These are phyloP conservation scores for Calonectria hawksworthii DNA, from an alignment of 2,329 filamentous ascomycete genomes.

Conservation along the genomic window DNA sequence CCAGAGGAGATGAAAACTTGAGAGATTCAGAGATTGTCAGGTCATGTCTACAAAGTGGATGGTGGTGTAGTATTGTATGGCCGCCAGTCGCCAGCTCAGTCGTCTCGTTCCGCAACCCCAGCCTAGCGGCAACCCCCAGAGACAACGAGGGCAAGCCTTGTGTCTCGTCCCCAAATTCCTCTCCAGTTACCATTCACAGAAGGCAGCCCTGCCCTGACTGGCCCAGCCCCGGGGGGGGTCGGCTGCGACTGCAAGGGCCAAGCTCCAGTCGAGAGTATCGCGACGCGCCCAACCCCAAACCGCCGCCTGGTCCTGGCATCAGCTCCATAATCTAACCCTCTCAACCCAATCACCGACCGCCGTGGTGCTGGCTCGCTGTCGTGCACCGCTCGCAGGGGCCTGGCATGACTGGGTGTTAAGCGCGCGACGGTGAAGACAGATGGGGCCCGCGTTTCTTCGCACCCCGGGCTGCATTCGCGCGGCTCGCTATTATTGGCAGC, in stretches of 20 bases:
- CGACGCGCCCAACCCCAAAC: constrained; percentile 41
- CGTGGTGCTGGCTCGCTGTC: background rate
- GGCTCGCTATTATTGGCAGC: constrained; percentile 39
- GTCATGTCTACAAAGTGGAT: constrained; percentile 26
- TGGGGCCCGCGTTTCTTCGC: constrained; percentile 33
- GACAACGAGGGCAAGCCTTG: background rate
- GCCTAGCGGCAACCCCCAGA: background rate
- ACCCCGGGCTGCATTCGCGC: constrained; percentile 32
- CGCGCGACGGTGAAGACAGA: constrained; percentile 18
- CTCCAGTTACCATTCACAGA: constrained; percentile 28
- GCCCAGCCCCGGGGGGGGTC: background rate
- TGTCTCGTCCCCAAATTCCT: constrained; percentile 5
- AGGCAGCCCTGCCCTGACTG: background rate
- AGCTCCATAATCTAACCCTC: constrained; percentile 7
- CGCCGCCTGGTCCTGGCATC: constrained; percentile 14
- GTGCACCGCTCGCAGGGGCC: background rate
- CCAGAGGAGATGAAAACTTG: constrained; percentile 25
- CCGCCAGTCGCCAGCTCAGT: background rate
- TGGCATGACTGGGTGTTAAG: constrained; percentile 22
- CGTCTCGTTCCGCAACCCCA: background rate
- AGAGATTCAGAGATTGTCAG: constrained; percentile 32
- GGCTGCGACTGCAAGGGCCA: background rate
- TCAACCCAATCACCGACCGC: background rate
- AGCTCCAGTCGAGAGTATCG: constrained; percentile 42
- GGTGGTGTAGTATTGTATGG: constrained; percentile 31